Percentiles rank a stretch among this genome's conserved stretches.
Conservation (phyloP, 306 rosid genomes). For the Fagus sylvatica region DNA sequence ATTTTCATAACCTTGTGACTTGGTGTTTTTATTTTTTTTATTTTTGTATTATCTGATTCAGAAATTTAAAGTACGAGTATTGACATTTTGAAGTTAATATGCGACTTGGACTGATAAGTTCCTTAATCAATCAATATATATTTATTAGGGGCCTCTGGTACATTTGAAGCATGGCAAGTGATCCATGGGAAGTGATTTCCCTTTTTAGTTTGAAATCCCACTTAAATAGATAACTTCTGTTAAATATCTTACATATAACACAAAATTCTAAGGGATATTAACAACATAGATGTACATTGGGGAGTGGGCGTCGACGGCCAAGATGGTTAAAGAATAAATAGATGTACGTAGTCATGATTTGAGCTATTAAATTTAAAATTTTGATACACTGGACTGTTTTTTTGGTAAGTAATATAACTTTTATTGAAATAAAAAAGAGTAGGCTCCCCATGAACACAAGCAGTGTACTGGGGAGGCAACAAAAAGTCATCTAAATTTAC, state of each 20-base stretch:
- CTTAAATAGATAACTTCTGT: slow-evolving; percentile 1
- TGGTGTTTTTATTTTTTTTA: slow-evolving; percentile 10
- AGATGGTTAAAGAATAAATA: neutral
- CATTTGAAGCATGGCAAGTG: neutral
- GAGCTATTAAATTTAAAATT: neutral
- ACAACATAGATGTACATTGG: neutral
- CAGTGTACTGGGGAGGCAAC: too few species aligned
- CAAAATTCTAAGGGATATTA: neutral
- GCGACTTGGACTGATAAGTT: slow-evolving; percentile 9
- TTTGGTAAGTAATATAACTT: too few species aligned
- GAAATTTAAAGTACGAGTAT: neutral
- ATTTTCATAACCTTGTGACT: slow-evolving; percentile 3
- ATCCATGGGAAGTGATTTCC: neutral
- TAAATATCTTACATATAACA: neutral
- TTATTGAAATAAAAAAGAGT: too few species aligned
- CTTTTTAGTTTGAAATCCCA: neutral
- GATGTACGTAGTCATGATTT: neutral
- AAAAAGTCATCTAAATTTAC: too few species aligned
- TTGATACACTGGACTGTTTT: neutral
- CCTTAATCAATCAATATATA: neutral
- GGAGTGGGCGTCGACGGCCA: neutral
- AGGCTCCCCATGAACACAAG: too few species aligned
- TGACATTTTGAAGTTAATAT: neutral
- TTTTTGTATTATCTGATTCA: slow-evolving; percentile 17
- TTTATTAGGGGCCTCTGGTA: slow-evolving; percentile 6